Evolutionary conservation across 2,329 filamentous ascomycete genomes (phyloP), one percentile per base, ranked within the genome.

Genomic region (Pestalotiopsis sp.): DNA sequence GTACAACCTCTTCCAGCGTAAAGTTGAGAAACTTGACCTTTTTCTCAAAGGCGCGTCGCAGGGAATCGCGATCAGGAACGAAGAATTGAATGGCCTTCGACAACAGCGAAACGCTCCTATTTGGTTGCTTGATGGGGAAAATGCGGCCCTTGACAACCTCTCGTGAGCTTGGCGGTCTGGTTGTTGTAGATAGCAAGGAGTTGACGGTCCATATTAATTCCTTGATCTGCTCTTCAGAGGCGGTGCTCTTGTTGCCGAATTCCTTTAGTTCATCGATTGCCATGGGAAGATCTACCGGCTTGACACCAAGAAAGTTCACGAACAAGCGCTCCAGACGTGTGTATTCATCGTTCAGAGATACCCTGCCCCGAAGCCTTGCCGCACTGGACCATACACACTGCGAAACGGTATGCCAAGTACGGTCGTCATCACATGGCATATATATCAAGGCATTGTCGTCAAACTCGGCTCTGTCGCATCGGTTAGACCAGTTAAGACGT

Each of bases 311-410:
- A 0, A 74, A 68, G 0, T 66, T 13, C 3, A 80, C 69, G 49
- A 81, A 81, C 23, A 82, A 74, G 0, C 65, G 39, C n/a, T 78
- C 70, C 2, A 81, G 64, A 5, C 74, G 68, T 4, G 71, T 67
- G 38, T 80, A 81, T 1, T 74, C 64, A 1, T 71, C 72, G 3
- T 77, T 77, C 1, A 81, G 65, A 1, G 73, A 69, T 0, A 73
- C 67, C 60, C 70, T 77, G 2, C 75, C 78, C 2, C 61, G 69
- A 3, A 81, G 76, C 3, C 70, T 69, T 2, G 77, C 74, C 1
- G 75, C 72, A 31, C 74, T 77, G 0, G 78, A 79, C 80, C 80
- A 81, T 0, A 81, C 68, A 66, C 80, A 81, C 17, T 80, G 67
- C 0, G 70, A 69, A 0, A 70, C 49, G 1, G 70, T 76, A 57